phyloP scores from a whole-genome alignment of 352 stramenopile species.

The Thalassiosira gravida region DNA sequence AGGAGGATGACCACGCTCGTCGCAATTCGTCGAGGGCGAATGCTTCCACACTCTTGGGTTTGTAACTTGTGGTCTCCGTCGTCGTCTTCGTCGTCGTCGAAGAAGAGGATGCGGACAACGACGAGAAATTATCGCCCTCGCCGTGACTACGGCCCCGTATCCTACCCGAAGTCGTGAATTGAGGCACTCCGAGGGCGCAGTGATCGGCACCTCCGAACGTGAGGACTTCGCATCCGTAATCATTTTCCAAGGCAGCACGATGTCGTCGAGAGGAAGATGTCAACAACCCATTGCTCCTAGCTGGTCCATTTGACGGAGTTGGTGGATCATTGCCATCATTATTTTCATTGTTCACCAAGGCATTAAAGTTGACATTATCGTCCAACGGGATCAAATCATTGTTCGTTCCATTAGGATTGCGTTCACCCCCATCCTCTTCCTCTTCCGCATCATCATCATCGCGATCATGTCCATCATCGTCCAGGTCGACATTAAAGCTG shows the following conservation, averaged over 20 bases:
- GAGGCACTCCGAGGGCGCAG: conserved; percentile 70
- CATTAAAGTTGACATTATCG: conserved; percentile 49
- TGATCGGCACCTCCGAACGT: conserved; percentile 79
- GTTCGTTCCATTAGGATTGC: background rate
- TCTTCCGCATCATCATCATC: conserved; percentile 32
- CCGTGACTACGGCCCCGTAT: conserved; percentile 1
- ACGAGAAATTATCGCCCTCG: conserved; percentile 4
- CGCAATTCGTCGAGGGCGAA: conserved; percentile 68
- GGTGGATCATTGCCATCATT: conserved; percentile 19
- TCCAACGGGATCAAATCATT: conserved; percentile 42
- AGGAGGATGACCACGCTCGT: conserved; percentile 40
- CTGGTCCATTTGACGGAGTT: background rate
- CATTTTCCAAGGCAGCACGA: background rate
- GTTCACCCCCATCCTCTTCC: conserved; percentile 3
- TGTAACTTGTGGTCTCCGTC: conserved; percentile 33
- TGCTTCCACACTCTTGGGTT: conserved; percentile 64
- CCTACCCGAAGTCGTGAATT: conserved; percentile 31
- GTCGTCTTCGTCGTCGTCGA: too few relatives aligned
- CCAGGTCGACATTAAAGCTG: conserved; percentile 46
- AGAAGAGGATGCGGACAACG: background rate
- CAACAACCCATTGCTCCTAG: background rate
- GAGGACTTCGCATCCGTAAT: conserved; percentile 79
- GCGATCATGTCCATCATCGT: conserved; percentile 7
- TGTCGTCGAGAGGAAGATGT: background rate
- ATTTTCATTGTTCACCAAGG: conserved; percentile 27